phyloP scores from a whole-genome alignment of 129 eudicot genomes.

The Scalesia atractyloides region DNA sequence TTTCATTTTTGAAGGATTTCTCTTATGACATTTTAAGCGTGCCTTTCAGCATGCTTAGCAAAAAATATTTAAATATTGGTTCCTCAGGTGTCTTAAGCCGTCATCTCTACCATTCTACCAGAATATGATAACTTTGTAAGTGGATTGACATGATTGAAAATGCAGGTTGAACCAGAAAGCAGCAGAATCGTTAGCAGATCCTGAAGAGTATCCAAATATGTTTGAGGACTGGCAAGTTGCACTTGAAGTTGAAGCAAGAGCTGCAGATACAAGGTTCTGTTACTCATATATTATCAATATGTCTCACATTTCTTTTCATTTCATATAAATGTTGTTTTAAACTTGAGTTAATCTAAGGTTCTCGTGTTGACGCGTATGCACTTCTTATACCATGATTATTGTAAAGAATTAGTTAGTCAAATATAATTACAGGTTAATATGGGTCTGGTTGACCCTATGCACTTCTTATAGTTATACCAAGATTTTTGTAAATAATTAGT shows the following conservation, averaged over 20 bases:
- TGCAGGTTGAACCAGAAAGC: slow-evolving; percentile 93
- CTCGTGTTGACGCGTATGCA: no score
- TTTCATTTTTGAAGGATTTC: neutral
- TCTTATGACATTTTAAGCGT: neutral
- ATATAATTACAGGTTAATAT: neutral
- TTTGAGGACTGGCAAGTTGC: slow-evolving; percentile 98
- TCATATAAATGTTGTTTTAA: no score
- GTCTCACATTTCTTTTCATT: no score
- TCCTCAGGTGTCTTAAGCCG: neutral
- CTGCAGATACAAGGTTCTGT: slow-evolving; percentile 74
- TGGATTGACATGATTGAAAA: slow-evolving; percentile 24
- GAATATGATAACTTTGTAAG: slow-evolving; percentile 1
- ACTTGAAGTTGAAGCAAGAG: slow-evolving; percentile 78
- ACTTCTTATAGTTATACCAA: neutral
- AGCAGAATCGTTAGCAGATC: slow-evolving; percentile 97
- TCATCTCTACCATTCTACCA: slow-evolving; percentile 4
- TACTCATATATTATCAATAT: slow-evolving; percentile 3
- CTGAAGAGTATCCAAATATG: slow-evolving; percentile 89
- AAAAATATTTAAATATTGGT: no score
- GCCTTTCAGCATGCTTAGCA: slow-evolving; percentile 9
- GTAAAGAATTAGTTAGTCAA: neutral
- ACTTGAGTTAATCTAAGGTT: no score
- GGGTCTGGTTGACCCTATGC: neutral
- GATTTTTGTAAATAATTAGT: neutral
- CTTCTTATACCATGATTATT: no score